Evolutionary conservation across 2,329 filamentous ascomycete genomes (phyloP).

Genomic region (Colletotrichum salicis): DNA sequence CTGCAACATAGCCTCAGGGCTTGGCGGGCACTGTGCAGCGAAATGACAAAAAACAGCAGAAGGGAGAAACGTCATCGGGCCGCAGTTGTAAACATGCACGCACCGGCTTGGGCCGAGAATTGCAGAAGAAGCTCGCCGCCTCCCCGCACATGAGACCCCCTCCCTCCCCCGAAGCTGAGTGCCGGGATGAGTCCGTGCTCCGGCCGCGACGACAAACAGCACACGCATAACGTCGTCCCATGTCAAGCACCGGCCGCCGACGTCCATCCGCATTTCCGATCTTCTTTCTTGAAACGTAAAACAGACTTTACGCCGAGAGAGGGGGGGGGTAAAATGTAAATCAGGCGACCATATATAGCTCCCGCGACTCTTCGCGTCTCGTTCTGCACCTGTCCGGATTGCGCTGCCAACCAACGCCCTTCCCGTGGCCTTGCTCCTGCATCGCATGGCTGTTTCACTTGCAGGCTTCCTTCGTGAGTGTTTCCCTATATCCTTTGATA

Average conservation of each 20-base stretch:
- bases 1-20: neutral
- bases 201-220: slow-evolving; percentile 6
- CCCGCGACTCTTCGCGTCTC: slow-evolving; percentile 20
- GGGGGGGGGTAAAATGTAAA: neutral
- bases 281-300: slow-evolving; percentile 22
- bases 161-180: neutral
- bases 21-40: neutral
- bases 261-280: slow-evolving; percentile 14
- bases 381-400: neutral
- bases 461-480: neutral
- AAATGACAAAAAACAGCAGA: neutral
- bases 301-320: neutral
- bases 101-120: slow-evolving; percentile 13
- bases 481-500: too few relatives aligned
- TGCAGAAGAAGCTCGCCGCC: slow-evolving; percentile 15
- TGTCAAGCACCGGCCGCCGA: neutral
- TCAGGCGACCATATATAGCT: neutral
- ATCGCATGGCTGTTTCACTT: neutral
- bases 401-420: neutral
- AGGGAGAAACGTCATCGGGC: neutral
- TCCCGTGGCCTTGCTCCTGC: neutral
- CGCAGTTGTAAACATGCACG: neutral
- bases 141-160: neutral
- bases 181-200: slow-evolving; percentile 6
- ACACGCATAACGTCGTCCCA: slow-evolving; percentile 26